Evolutionary conservation across 106 monocot genomes (phyloP).

Genomic region (Dioscorea zingiberensis): DNA sequence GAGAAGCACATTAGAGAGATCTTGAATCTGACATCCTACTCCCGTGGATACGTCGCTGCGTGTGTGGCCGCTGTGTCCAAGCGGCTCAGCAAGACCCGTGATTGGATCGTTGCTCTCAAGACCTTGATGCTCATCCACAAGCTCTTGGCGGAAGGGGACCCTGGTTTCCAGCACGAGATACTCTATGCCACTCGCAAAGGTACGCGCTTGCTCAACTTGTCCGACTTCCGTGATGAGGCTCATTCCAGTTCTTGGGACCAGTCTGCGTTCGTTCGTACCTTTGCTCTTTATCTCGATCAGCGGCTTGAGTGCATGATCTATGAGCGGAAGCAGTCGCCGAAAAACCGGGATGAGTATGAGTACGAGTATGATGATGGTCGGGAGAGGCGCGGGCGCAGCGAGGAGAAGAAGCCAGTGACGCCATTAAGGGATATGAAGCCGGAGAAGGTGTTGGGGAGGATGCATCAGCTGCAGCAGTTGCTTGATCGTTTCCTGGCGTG

Average conservation of each 20-base stretch:
- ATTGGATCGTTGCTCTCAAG: constrained; percentile 71
- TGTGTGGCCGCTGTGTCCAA: constrained; percentile 48
- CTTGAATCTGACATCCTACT: constrained; percentile 41
- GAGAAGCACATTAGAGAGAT: constrained; percentile 55
- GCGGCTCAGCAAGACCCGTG: constrained; percentile 53
- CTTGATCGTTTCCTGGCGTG: constrained; percentile 60
- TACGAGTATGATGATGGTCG: constrained; percentile 17
- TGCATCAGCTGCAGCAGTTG: constrained; percentile 59
- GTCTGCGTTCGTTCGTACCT: constrained; percentile 64
- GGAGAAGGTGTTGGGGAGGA: constrained; percentile 42
- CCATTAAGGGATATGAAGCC: constrained; percentile 50
- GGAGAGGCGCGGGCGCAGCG: background rate
- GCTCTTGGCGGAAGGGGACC: constrained; percentile 51
- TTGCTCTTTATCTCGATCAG: constrained; percentile 64
- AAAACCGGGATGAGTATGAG: background rate
- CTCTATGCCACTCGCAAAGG: constrained; percentile 52
- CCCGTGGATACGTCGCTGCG: constrained; percentile 32
- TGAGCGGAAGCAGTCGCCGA: constrained; percentile 27
- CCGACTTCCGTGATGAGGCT: constrained; percentile 73
- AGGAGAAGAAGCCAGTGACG: constrained; percentile 37
- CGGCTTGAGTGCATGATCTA: constrained; percentile 41
- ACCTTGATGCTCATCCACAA: constrained; percentile 59
- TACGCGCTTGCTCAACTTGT: constrained; percentile 56
- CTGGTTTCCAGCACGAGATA: constrained; percentile 50
- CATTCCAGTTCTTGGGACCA: constrained; percentile 82